A percentile compares a stretch with the other conserved stretches of the same genome.
Conservation (phyloP, 805 yeast genomes). For the Kluyveromyces starmeri region DNA sequence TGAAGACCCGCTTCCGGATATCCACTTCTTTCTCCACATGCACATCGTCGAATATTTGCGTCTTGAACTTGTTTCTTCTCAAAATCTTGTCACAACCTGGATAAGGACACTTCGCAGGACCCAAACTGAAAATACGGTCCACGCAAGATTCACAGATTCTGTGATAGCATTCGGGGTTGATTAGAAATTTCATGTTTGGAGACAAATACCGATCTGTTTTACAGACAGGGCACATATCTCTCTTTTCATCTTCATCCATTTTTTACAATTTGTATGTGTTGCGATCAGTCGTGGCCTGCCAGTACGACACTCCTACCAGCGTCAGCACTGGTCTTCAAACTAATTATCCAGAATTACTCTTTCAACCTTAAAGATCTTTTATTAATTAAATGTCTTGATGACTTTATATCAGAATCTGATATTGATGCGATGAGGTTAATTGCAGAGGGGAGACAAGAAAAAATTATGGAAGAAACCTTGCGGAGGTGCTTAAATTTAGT, state of each 20-base stretch:
- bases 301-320: too few relatives aligned
- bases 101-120: slow-evolving; percentile 97
- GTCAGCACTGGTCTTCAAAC: too few relatives aligned
- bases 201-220: slow-evolving; percentile 89
- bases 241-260: slow-evolving; percentile 41
- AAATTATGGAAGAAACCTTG: too few relatives aligned
- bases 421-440: too few relatives aligned
- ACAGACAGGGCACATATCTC: slow-evolving; percentile 95
- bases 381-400: too few relatives aligned
- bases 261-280: too few relatives aligned
- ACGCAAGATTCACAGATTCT: slow-evolving; percentile 96
- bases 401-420: too few relatives aligned
- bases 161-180: slow-evolving; percentile 96
- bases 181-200: slow-evolving; percentile 85
- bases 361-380: too few relatives aligned
- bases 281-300: too few relatives aligned
- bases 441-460: too few relatives aligned
- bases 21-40: slow-evolving; percentile 88
- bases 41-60: slow-evolving; percentile 88
- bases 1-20: slow-evolving; percentile 66
- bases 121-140: slow-evolving; percentile 85
- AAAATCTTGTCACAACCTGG: slow-evolving; percentile 81
- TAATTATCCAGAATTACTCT: too few relatives aligned
- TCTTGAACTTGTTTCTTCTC: slow-evolving; percentile 81
- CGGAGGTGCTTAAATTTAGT: too few relatives aligned